Evolutionary conservation across 2,329 filamentous ascomycete genomes (phyloP).

Genomic region (Fusarium fracticaudum): DNA sequence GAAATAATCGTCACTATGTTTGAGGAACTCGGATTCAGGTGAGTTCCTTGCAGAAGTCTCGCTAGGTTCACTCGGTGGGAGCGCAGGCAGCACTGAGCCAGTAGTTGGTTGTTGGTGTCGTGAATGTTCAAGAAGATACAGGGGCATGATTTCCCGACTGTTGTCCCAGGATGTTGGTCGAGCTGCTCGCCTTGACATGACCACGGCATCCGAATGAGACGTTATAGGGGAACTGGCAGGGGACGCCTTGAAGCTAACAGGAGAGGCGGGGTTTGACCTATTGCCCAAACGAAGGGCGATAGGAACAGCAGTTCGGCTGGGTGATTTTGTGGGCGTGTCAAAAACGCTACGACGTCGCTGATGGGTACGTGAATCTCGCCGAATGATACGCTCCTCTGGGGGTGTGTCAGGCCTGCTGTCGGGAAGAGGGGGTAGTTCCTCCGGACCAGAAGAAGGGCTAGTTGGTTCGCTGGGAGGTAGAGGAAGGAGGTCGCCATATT

Average conservation of each 20-base stretch:
- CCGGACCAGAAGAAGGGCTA: conserved; percentile 53
- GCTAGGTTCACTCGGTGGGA: conserved; percentile 59
- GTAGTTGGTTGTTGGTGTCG: conserved; percentile 51
- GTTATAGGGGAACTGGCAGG: conserved; percentile 49
- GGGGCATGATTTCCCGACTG: conserved; percentile 77
- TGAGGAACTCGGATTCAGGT: conserved; percentile 43
- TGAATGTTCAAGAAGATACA: conserved; percentile 80
- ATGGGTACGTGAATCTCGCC: conserved; percentile 54
- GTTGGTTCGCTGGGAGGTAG: conserved; percentile 68
- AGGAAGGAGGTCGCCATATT: conserved; percentile 71
- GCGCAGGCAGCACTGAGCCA: conserved; percentile 58
- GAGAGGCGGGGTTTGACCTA: conserved; percentile 56
- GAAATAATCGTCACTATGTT: conserved; percentile 44
- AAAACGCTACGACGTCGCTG: conserved; percentile 60
- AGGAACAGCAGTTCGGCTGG: conserved; percentile 67
- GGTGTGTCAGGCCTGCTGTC: conserved; percentile 69
- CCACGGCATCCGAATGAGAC: conserved; percentile 47
- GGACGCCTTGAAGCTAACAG: conserved; percentile 52
- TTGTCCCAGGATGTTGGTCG: conserved; percentile 71
- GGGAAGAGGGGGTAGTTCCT: conserved; percentile 63
- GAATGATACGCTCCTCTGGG: conserved; percentile 56
- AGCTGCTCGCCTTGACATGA: conserved; percentile 50
- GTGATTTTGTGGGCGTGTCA: conserved; percentile 60
- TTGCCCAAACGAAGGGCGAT: conserved; percentile 64
- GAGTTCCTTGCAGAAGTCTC: conserved; percentile 50